Evolutionary conservation across 1,284 basidiomycete species (phyloP), one percentile per base, ranked within the genome.

Genomic region (Boletellus deceptivus): DNA sequence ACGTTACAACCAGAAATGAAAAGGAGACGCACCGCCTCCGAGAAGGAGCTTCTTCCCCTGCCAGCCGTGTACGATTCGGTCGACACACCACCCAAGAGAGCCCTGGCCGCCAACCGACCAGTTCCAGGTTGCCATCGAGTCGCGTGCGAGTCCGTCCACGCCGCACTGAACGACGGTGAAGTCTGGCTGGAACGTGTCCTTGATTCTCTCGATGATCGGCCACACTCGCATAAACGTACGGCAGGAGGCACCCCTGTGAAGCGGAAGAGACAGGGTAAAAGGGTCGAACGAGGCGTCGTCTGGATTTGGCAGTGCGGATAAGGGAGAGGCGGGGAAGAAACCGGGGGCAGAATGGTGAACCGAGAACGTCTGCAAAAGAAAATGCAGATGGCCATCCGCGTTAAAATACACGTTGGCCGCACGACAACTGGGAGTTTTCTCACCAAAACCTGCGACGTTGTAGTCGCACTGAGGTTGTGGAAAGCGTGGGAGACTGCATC

Each of bases 401-500:
- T 54, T 39, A 50, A 40, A 43, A 14, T n/a, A n/a, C n/a, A 31
- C 13, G 13, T 22, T 31, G 18, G 20, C 25, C 29, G 8, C 24
- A 18, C 6, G 37, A 48, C 36, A 41, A 33, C 29, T 16, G 40
- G 18, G 35, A 7, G 29, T 31, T n/a, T 14, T 24, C 69, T 64
- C 55, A 82, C 80, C 55, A 95, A 69, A 34, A 92, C 79, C 61
- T 86, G 78, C 3, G 80, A 72, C 0, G 60, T 49, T 1, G 66
- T 55, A 18, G 60, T 60, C 11, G 61, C 64, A 24, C 58, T 60
- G 0, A 75, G 69, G 54, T 72, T 61, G 55, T 75, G 71, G 65
- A 95, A 95, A 0, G 91, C 89, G 22, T 84, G 79, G 0, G 87
- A 86, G 31, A 95, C 91, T 0, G 85, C 93, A 62, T 98, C 94